Evolutionary conservation across 2,329 filamentous ascomycete genomes (phyloP).

Genomic region (Fusarium napiforme): DNA sequence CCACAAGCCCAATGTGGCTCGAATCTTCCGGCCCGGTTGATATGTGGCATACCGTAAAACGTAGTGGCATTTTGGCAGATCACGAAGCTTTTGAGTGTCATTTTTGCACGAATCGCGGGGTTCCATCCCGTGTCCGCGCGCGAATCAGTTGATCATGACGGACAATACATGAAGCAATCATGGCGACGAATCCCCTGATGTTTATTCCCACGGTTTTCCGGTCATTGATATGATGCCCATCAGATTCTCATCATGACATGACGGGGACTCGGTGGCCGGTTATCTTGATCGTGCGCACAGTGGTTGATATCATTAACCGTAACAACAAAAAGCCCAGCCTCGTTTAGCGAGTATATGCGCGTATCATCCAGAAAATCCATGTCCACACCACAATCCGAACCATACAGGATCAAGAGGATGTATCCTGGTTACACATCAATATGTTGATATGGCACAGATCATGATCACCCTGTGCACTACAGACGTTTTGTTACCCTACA

Average conservation of each 20-base stretch:
- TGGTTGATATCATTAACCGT: background rate
- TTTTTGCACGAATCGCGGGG: conserved; percentile 38
- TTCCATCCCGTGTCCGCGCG: background rate
- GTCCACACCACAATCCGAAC: background rate
- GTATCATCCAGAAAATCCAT: background rate
- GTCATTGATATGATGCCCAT: background rate
- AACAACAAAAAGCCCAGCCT: background rate
- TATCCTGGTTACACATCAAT: background rate
- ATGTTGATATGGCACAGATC: background rate
- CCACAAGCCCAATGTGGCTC: conserved; percentile 12
- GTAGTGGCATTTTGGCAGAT: background rate
- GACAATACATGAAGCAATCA: background rate
- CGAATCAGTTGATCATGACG: background rate
- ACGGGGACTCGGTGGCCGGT: too few species aligned
- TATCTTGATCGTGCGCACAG: background rate
- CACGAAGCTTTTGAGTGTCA: conserved; percentile 10
- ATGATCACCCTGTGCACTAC: background rate
- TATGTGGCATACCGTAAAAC: background rate
- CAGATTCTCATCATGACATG: background rate
- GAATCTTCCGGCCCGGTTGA: conserved; percentile 24
- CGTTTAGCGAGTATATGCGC: background rate
- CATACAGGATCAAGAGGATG: background rate
- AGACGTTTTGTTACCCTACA: conserved; percentile 13
- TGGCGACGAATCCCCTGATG: background rate
- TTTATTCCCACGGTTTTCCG: background rate